A percentile compares a stretch with the other conserved stretches of the same genome.
Evolutionary conservation across 805 yeast species (phyloP).

Genomic region (Wickerhamiella nectarea): DNA sequence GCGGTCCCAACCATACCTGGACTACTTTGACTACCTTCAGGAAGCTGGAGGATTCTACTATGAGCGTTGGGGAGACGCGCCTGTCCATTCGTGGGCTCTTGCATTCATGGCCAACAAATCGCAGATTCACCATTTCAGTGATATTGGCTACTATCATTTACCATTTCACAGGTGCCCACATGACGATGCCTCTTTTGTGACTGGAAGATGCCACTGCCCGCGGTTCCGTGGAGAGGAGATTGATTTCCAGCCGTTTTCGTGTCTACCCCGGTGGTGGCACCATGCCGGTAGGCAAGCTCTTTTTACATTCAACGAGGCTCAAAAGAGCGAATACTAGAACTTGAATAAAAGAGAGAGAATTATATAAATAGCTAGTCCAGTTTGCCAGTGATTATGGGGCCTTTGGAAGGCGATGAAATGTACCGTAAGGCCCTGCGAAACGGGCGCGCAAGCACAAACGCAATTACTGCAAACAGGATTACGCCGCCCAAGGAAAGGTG

Average conservation of each 20-base stretch:
- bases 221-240: constrained; percentile 23
- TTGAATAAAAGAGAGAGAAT: not conserved
- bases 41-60: constrained; percentile 70
- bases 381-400: constrained; percentile 7
- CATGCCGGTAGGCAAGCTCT: constrained; percentile 24
- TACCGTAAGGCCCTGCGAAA: not conserved
- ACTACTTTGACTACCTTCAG: constrained; percentile 56
- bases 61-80: constrained; percentile 95
- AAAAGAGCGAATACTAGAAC: not conserved
- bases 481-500: constrained; percentile 3
- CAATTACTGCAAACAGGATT: not conserved
- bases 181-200: constrained; percentile 23
- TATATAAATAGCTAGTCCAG: constrained; percentile 6
- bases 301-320: constrained; percentile 17
- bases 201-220: constrained; percentile 29
- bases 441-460: not conserved
- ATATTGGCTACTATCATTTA: constrained; percentile 63
- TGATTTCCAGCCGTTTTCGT: constrained; percentile 25
- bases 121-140: constrained; percentile 66
- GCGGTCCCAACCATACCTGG: constrained; percentile 53
- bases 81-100: constrained; percentile 66
- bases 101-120: constrained; percentile 42
- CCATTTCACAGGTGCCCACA: constrained; percentile 41
- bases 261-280: constrained; percentile 28
- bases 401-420: not conserved